Conservation (phyloP, 495 filamentous ascomycete species). For the Halenospora varia region DNA sequence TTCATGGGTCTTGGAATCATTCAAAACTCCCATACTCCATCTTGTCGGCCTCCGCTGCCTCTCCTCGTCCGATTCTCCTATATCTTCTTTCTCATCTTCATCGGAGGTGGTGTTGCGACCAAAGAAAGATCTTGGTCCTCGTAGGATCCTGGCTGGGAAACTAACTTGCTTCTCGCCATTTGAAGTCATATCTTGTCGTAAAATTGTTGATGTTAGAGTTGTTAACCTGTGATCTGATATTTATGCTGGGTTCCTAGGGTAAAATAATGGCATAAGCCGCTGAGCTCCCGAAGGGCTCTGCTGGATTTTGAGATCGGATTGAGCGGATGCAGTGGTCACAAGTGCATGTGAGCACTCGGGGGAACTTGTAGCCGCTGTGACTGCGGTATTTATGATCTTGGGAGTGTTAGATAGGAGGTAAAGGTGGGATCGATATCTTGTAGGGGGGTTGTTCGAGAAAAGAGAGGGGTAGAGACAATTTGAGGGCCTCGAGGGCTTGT, state of each 20-base stretch:
- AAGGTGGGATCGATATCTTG: too few species aligned
- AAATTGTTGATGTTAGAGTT: not conserved
- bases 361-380: not conserved
- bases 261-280: too few species aligned
- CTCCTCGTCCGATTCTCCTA: constrained; percentile 2
- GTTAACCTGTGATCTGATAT: too few species aligned
- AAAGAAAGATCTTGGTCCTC: constrained; percentile 17
- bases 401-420: not conserved
- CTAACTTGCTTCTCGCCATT: not conserved
- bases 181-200: not conserved
- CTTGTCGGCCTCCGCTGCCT: constrained; percentile 30
- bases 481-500: too few species aligned
- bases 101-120: constrained; percentile 12
- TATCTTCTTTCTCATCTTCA: not conserved
- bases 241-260: too few species aligned
- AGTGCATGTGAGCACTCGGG: not conserved
- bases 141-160: constrained; percentile 2
- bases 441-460: too few species aligned
- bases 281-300: not conserved
- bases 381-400: not conserved
- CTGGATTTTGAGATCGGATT: not conserved
- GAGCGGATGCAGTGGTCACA: not conserved
- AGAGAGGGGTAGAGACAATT: too few species aligned
- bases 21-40: constrained; percentile 81
- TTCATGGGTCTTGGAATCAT: constrained; percentile 79